Base-by-base conservation (phyloP, 2,329 filamentous ascomycete genomes). In the Rasamsonia emersonii region DNA sequence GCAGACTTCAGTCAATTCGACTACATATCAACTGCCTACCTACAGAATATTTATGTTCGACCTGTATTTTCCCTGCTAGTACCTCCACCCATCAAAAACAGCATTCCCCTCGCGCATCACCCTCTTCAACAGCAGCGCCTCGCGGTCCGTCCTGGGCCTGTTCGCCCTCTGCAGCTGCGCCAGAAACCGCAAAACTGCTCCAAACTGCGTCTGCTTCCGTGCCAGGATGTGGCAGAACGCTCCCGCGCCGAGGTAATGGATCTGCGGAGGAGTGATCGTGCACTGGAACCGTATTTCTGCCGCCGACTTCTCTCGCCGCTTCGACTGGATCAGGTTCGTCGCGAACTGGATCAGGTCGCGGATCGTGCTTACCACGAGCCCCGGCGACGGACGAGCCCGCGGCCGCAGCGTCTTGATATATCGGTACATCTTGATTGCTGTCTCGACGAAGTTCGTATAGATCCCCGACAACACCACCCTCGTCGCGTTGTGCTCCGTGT, bases 391-490 rank as follows among this genome's bases (percentile, higher is more conserved):
- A 42, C 73, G 74, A 44, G 41, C 41, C 17, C 46, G 51, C 8
- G 42, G 40, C 7, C 73, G 67, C 18, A 95, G 63, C 37, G 75
- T 77, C 37, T 62, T 67, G 41, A 68, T 59, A 48, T 80, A 79
- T 39, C 69, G 62, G 43, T 76, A 73, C 56, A 71, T 72, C 61
- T 89, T 93, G 61, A 75, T 77, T 6, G 85, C 86, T 5, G 82
- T 78, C 54, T 93, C 85, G 11, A 66, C 49, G 47, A 95, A 89
- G 18, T 77, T 77, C n/a, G 71, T 69, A 47, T 79, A 74, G 3
- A 95, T 63, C 45, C 91, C 93, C n/a, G 62, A 57, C 4, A 89
- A 65, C 9, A 91, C 81, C 0, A 78, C 83, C 3, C 54, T 44
- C 5, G 71, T 53, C 3, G 77, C 73, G 61, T 96, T 96, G 64